Percentiles rank a stretch among this genome's conserved stretches.
Conservation (phyloP, 257 asterid species). For the Solanum lignicaule region DNA sequence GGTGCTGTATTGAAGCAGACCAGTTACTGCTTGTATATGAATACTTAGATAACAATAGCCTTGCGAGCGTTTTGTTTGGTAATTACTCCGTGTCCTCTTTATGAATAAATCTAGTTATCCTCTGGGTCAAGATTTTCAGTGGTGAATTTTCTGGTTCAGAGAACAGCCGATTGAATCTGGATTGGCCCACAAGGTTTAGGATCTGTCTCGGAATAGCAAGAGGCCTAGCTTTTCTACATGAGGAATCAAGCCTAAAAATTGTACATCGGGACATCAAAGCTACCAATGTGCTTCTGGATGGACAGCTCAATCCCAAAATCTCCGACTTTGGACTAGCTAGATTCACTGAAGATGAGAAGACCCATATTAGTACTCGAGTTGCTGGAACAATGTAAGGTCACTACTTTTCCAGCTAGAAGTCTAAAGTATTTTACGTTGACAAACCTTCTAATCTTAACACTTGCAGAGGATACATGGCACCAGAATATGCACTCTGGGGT, state of each 20-base stretch:
- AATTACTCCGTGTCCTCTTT: not conserved
- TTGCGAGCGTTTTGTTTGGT: slow-evolving; percentile 65
- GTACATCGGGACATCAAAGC: slow-evolving; percentile 29
- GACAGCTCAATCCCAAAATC: slow-evolving; percentile 19
- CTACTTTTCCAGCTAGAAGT: not conserved
- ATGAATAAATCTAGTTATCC: not conserved
- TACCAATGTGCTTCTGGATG: slow-evolving; percentile 23
- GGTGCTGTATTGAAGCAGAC: slow-evolving; percentile 81
- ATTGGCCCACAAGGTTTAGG: slow-evolving; percentile 23
- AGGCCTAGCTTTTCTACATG: slow-evolving; percentile 31
- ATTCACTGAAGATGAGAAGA: slow-evolving; percentile 19
- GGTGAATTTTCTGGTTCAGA: slow-evolving; percentile 10
- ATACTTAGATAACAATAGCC: slow-evolving; percentile 86
- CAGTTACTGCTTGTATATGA: slow-evolving; percentile 74
- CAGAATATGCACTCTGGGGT: slow-evolving; percentile 19
- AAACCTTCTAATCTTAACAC: not conserved
- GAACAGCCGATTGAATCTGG: slow-evolving; percentile 14
- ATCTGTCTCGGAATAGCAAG: slow-evolving; percentile 28
- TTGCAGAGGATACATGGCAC: slow-evolving; percentile 34
- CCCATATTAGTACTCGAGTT: slow-evolving; percentile 25
- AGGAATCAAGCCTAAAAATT: slow-evolving; percentile 22
- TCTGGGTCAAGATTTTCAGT: not conserved
- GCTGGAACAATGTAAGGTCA: slow-evolving; percentile 29
- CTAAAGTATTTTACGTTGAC: not conserved
- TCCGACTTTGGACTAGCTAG: slow-evolving; percentile 31